These are phyloP conservation scores for Ophiosphaerella herpotricha DNA, from an alignment of 2,329 filamentous ascomycete species.

Conservation along the genomic window DNA sequence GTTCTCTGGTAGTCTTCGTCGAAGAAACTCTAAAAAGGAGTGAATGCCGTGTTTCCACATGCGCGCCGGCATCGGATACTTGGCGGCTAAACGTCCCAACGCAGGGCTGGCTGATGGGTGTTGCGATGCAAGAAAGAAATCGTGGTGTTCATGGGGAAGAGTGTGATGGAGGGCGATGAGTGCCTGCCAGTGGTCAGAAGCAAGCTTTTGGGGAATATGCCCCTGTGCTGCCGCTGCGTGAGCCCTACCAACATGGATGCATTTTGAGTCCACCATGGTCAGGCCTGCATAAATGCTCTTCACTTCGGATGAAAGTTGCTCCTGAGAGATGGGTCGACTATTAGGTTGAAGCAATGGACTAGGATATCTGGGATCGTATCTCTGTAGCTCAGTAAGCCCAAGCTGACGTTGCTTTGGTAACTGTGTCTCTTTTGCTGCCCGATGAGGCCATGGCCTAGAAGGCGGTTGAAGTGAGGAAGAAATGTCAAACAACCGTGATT, in stretches of 20 bases:
- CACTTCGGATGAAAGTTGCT: slow-evolving; percentile 79
- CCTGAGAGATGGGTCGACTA: slow-evolving; percentile 72
- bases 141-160: slow-evolving; percentile 70
- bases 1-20: slow-evolving; percentile 72
- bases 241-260: slow-evolving; percentile 77
- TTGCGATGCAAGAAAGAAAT: slow-evolving; percentile 77
- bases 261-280: slow-evolving; percentile 84
- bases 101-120: slow-evolving; percentile 74
- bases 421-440: slow-evolving; percentile 1
- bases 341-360: slow-evolving; percentile 61
- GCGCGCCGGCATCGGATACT: slow-evolving; percentile 87
- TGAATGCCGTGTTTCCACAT: slow-evolving; percentile 97
- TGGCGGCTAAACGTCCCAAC: slow-evolving; percentile 70
- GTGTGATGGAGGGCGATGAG: slow-evolving; percentile 82
- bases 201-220: slow-evolving; percentile 51
- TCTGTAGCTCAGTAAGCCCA: slow-evolving; percentile 41
- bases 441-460: too few species aligned
- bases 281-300: slow-evolving; percentile 83
- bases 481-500: too few species aligned
- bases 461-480: too few species aligned
- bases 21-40: slow-evolving; percentile 72
- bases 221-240: slow-evolving; percentile 60
- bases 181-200: slow-evolving; percentile 77
- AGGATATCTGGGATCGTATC: slow-evolving; percentile 41
- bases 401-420: slow-evolving; percentile 22